Conservation (phyloP, 495 filamentous ascomycete species). For the Venustampulla echinocandica region DNA sequence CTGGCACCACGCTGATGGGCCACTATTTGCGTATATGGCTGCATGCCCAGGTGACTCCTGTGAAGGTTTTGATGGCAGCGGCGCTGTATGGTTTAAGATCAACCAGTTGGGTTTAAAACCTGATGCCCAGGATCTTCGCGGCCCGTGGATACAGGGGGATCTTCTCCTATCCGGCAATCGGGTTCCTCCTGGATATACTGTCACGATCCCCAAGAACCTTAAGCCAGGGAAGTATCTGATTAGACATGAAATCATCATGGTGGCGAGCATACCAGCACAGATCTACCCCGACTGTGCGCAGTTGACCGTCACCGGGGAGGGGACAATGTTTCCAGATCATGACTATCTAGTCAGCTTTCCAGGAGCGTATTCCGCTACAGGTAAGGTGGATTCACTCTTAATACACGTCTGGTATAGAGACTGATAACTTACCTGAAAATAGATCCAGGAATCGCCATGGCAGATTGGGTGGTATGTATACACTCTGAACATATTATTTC, state of each 20-base stretch:
- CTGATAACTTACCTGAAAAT: not conserved
- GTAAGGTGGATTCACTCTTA: not conserved
- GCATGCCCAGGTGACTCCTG: conserved; percentile 17
- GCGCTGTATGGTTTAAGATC: conserved; percentile 26
- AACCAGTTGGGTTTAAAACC: conserved; percentile 20
- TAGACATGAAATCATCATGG: conserved; percentile 32
- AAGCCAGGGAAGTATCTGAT: conserved; percentile 33
- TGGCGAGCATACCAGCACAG: conserved; percentile 22
- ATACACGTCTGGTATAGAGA: not conserved
- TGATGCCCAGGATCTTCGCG: conserved; percentile 7
- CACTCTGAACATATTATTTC: too few species aligned
- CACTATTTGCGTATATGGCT: conserved; percentile 23
- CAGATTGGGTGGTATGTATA: not conserved
- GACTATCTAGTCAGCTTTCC: conserved; percentile 29
- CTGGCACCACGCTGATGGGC: conserved; percentile 23
- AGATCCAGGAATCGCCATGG: conserved; percentile 6
- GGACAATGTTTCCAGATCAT: conserved; percentile 19
- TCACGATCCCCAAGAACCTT: conserved; percentile 26
- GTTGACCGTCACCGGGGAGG: conserved; percentile 30
- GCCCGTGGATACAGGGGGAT: not conserved
- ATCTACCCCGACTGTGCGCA: conserved; percentile 39
- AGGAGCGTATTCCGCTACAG: conserved; percentile 14
- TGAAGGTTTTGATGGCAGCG: conserved; percentile 18
- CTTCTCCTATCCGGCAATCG: too few species aligned
- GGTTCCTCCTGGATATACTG: not conserved